Percentiles rank a stretch among this genome's conserved stretches.
Conservation (phyloP, 176 grass and related monocot genomes). For the Zea mays region Zm-B73-REFERENCE-NAM-5.0 NC_050096.1:220041001-220041500, state of each 20-base stretch:
- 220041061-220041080: too few species aligned
- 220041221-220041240: background rate
- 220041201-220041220: conserved; percentile 6
- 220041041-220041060: too few species aligned
- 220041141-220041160: conserved; percentile 3
- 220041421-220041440: conserved; percentile 9
- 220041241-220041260: conserved; percentile 18
- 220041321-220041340: background rate
- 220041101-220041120: background rate
- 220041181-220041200: conserved; percentile 9
- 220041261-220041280: background rate
- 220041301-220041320: background rate
- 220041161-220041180: conserved; percentile 5
- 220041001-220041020: too few species aligned
- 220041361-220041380: background rate
- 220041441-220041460: conserved; percentile 9
- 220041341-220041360: background rate
- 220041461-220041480: background rate
- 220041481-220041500: background rate
- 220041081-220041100: background rate
- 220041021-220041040: too few species aligned
- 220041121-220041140: background rate
- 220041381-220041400: background rate
- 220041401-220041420: background rate
- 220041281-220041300: background rate